Evolutionary conservation across 805 yeast genomes (phyloP).

Genomic region (Wickerhamiella kurtzmanii): DNA sequence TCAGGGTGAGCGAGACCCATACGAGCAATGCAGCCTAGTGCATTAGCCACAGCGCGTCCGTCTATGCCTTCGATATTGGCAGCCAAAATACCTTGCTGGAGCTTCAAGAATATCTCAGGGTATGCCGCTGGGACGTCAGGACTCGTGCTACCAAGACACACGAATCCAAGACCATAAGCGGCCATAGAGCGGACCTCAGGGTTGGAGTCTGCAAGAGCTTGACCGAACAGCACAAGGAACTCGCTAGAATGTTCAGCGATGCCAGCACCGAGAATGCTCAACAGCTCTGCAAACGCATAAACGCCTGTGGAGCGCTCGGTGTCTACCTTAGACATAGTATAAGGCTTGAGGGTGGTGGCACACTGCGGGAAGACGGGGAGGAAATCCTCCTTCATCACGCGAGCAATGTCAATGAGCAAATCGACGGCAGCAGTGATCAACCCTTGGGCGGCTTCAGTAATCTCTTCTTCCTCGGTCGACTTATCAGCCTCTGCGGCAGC

Average conservation of each 20-base stretch:
- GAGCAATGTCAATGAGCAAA: slow-evolving; percentile 62
- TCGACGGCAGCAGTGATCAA: slow-evolving; percentile 78
- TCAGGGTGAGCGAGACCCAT: slow-evolving; percentile 60
- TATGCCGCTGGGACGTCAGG: slow-evolving; percentile 52
- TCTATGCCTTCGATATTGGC: slow-evolving; percentile 67
- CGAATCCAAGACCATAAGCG: slow-evolving; percentile 86
- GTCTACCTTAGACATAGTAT: slow-evolving; percentile 35
- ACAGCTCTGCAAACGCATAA: slow-evolving; percentile 85
- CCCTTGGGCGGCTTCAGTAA: slow-evolving; percentile 44
- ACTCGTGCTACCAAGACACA: slow-evolving; percentile 39
- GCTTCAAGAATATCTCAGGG: slow-evolving; percentile 50
- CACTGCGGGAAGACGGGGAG: slow-evolving; percentile 64
- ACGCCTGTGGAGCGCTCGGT: slow-evolving; percentile 70
- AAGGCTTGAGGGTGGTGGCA: slow-evolving; percentile 42
- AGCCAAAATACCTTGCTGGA: slow-evolving; percentile 61
- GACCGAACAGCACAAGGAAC: slow-evolving; percentile 47
- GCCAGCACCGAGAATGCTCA: slow-evolving; percentile 51
- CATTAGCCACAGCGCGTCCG: slow-evolving; percentile 80
- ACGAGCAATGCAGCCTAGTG: slow-evolving; percentile 94
- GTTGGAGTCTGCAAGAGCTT: slow-evolving; percentile 61
- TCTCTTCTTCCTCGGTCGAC: slow-evolving; percentile 42
- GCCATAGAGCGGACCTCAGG: slow-evolving; percentile 88
- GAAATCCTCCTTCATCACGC: slow-evolving; percentile 70
- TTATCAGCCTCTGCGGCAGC: slow-evolving; percentile 34
- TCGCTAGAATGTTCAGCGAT: slow-evolving; percentile 55